phyloP scores from a whole-genome alignment of 768 basidiomycete genomes.

The Cubamyces lactineus region DNA sequence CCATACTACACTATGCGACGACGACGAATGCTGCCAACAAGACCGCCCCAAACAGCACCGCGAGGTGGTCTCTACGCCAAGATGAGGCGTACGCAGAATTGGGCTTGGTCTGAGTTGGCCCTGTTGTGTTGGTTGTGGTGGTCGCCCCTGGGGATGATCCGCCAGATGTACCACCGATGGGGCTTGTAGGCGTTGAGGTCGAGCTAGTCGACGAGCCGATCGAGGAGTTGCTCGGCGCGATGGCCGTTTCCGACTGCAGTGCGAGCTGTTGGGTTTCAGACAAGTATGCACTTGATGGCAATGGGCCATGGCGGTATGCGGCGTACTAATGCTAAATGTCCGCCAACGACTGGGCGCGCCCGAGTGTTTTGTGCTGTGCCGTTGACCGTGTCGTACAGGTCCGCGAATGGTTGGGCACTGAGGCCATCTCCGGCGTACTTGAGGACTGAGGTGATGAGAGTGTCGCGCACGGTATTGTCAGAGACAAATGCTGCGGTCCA shows the following conservation, averaged over 20 bases:
- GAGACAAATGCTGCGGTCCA: slow-evolving; percentile 42
- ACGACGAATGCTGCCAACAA: too few species aligned
- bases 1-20: too few species aligned
- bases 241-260: background rate
- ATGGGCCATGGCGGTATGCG: too few species aligned
- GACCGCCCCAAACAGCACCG: too few species aligned
- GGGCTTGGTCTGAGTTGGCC: too few species aligned
- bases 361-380: slow-evolving; percentile 50
- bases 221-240: background rate
- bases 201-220: background rate
- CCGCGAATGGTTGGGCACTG: slow-evolving; percentile 41
- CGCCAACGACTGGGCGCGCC: slow-evolving; percentile 59
- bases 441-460: slow-evolving; percentile 37
- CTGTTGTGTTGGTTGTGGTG: background rate
- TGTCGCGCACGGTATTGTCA: slow-evolving; percentile 36
- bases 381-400: slow-evolving; percentile 58
- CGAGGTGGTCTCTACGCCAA: too few species aligned
- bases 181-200: background rate
- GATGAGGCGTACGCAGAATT: too few species aligned
- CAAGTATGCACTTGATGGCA: too few species aligned
- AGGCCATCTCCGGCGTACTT: slow-evolving; percentile 38
- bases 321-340: slow-evolving; percentile 51
- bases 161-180: background rate
- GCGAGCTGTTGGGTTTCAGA: background rate
- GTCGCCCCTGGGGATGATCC: background rate